Evolutionary conservation across 2,329 filamentous ascomycete species (phyloP).

Genomic region (Pseudogymnoascus sp.): DNA sequence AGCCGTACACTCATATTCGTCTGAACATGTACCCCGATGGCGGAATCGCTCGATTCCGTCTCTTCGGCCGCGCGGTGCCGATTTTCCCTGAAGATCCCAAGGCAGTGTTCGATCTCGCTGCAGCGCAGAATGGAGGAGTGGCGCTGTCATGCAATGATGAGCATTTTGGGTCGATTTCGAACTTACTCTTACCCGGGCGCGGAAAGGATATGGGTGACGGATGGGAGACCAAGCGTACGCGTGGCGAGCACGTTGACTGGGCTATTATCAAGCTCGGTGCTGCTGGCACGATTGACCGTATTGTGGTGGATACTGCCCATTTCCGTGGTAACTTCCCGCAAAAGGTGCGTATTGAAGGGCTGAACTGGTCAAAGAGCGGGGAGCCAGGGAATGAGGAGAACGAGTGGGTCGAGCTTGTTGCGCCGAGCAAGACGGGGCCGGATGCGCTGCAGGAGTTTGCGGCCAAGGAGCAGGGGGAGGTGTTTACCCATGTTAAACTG

Average conservation of each 20-base stretch:
- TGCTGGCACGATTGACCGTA: conserved; percentile 54
- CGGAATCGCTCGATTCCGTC: conserved; percentile 71
- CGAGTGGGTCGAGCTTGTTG: conserved; percentile 60
- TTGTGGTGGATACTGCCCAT: conserved; percentile 74
- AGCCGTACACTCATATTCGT: conserved; percentile 71
- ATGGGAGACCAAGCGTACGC: conserved; percentile 75
- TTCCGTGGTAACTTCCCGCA: conserved; percentile 81
- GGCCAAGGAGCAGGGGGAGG: conserved; percentile 46
- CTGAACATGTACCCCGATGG: conserved; percentile 83
- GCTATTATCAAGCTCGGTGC: conserved; percentile 67
- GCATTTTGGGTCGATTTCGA: conserved; percentile 76
- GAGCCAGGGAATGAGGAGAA: conserved; percentile 50
- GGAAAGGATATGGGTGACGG: conserved; percentile 83
- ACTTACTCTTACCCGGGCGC: conserved; percentile 69
- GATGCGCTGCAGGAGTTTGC: conserved; percentile 65
- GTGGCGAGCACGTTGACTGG: conserved; percentile 73
- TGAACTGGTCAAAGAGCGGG: conserved; percentile 46
- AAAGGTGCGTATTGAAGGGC: conserved; percentile 59
- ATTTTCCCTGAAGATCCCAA: conserved; percentile 62
- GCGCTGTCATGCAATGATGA: conserved; percentile 72
- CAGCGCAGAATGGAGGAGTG: conserved; percentile 70
- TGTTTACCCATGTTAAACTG: conserved; percentile 78
- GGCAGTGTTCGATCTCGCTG: conserved; percentile 66
- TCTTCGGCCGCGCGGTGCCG: conserved; percentile 69
- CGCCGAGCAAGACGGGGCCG: conserved; percentile 61